Evolutionary conservation across 2,329 filamentous ascomycete species (phyloP).

Genomic region (Stachybotrys chartarum): DNA sequence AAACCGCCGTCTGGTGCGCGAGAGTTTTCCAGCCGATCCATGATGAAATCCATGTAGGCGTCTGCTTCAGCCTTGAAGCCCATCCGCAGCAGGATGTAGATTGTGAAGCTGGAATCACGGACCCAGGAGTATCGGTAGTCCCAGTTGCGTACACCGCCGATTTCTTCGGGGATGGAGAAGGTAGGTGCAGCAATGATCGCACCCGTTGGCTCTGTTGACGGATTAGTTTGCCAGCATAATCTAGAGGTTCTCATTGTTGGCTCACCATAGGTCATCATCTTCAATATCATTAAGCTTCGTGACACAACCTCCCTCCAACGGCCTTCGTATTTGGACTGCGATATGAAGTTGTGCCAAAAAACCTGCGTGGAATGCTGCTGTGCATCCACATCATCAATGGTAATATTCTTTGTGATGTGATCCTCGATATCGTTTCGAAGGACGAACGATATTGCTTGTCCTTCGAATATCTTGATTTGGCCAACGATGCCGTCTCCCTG

Average conservation of each 20-base stretch:
- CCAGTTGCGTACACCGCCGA: conserved; percentile 61
- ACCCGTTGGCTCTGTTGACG: conserved; percentile 56
- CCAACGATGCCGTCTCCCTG: conserved; percentile 58
- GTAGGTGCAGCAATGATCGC: conserved; percentile 72
- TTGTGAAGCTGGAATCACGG: conserved; percentile 68
- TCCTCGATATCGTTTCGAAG: conserved; percentile 54
- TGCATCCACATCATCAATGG: conserved; percentile 47
- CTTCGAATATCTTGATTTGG: conserved; percentile 52
- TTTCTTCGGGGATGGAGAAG: conserved; percentile 69
- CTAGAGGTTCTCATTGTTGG: background rate
- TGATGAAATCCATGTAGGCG: conserved; percentile 73
- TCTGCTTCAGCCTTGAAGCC: conserved; percentile 71
- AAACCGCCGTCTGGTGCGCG: conserved; percentile 53
- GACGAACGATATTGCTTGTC: conserved; percentile 63
- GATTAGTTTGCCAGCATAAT: conserved; percentile 2
- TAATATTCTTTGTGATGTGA: conserved; percentile 52
- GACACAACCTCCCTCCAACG: conserved; percentile 66
- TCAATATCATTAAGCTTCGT: conserved; percentile 66
- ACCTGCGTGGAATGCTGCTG: conserved; percentile 63
- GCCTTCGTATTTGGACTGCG: conserved; percentile 62
- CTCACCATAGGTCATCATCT: conserved; percentile 60
- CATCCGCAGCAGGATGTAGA: conserved; percentile 70
- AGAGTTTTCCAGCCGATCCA: conserved; percentile 58
- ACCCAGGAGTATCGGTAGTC: conserved; percentile 76
- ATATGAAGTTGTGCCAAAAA: conserved; percentile 70